These are phyloP conservation scores for Pseudozyma thailandica DNA, from an alignment of 1,284 basidiomycete species.

Conservation along the genomic window DNA sequence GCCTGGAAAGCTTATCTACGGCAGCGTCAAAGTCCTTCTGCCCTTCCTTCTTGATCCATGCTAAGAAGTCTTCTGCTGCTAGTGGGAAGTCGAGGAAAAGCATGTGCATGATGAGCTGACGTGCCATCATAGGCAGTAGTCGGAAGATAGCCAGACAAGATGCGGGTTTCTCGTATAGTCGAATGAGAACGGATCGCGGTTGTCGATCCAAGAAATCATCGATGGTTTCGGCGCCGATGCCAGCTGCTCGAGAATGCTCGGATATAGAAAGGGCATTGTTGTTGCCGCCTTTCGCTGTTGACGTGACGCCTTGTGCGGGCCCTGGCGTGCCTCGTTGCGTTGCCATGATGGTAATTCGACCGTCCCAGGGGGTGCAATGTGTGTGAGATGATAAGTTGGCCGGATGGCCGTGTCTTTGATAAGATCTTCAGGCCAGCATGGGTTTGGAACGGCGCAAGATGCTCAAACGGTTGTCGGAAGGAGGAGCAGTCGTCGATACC, in stretches of 20 bases:
- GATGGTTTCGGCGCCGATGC: conserved; percentile 64
- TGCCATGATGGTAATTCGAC: conserved; percentile 10
- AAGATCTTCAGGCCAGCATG: not conserved
- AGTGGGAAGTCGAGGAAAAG: conserved; percentile 89
- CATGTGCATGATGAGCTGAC: conserved; percentile 89
- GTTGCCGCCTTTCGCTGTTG: conserved; percentile 24
- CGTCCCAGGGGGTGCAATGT: not conserved
- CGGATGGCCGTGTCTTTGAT: not conserved
- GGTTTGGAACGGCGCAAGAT: not conserved
- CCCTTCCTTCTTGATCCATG: conserved; percentile 78
- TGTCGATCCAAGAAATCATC: conserved; percentile 84
- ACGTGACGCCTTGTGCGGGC: conserved; percentile 35
- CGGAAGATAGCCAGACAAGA: conserved; percentile 94
- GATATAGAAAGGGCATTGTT: conserved; percentile 34
- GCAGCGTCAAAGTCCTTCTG: conserved; percentile 69
- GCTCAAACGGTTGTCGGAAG: not conserved
- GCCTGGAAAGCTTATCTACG: conserved; percentile 37
- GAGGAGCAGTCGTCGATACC: too few species aligned
- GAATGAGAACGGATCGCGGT: conserved; percentile 82
- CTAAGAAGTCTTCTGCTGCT: conserved; percentile 77
- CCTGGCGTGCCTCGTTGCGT: conserved; percentile 31
- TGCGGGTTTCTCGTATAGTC: conserved; percentile 88
- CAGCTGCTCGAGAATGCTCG: conserved; percentile 37
- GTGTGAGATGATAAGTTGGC: not conserved
- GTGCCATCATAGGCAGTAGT: conserved; percentile 83